phyloP scores from a whole-genome alignment of 2,329 filamentous ascomycete genomes.

The Fusarium paranaense region DNA sequence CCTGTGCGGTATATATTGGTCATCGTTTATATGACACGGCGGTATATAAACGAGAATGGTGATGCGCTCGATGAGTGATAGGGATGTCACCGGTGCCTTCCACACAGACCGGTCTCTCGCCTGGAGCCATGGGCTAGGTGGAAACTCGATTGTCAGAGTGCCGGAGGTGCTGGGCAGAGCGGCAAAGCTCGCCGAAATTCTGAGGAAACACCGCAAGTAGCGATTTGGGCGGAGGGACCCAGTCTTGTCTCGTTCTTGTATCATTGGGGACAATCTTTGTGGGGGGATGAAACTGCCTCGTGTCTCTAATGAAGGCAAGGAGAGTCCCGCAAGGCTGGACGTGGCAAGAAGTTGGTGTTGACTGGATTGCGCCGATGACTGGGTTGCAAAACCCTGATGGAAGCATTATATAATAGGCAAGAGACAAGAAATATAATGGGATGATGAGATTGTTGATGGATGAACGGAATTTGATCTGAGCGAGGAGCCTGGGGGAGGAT shows the following conservation, averaged over 20 bases:
- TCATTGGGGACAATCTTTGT: not conserved
- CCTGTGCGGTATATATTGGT: not conserved
- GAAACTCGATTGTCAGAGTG: not conserved
- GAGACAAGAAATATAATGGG: not conserved
- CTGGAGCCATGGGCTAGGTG: not conserved
- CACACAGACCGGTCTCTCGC: not conserved
- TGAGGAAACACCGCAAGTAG: not conserved
- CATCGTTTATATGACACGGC: not conserved
- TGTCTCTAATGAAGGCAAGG: not conserved
- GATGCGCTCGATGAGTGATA: not conserved
- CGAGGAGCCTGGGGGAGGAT: not conserved
- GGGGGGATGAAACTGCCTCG: not conserved
- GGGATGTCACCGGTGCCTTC: not conserved
- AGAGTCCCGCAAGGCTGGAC: not conserved
- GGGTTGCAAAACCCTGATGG: not conserved
- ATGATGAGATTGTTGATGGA: not conserved
- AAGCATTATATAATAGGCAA: not conserved
- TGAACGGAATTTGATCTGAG: not conserved
- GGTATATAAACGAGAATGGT: not conserved
- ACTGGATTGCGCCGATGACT: not conserved
- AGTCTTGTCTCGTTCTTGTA: too few species aligned
- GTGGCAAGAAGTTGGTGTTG: not conserved
- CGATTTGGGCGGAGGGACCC: too few species aligned
- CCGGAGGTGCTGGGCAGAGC: not conserved
- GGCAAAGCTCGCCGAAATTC: not conserved